Conservation (phyloP, 2,329 filamentous ascomycete species). For the Pseudogymnoascus sp. region DNA sequence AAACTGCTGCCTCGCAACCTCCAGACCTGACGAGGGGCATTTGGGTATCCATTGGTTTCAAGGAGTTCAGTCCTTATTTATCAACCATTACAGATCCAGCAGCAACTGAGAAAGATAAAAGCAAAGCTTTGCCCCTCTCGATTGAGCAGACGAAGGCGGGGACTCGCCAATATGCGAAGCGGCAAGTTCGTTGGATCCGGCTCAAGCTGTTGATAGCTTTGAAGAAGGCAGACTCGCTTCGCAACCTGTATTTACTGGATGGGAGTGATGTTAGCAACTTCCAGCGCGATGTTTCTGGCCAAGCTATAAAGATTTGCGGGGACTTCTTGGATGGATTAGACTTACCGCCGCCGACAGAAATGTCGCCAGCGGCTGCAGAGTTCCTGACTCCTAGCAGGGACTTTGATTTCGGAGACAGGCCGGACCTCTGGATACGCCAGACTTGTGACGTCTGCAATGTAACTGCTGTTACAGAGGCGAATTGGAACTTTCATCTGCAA, state of each 20-base stretch:
- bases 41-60: constrained; percentile 95
- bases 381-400: constrained; percentile 48
- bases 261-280: constrained; percentile 61
- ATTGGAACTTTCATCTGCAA: constrained; percentile 39
- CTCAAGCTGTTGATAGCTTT: constrained; percentile 69
- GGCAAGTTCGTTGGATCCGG: constrained; percentile 80
- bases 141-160: constrained; percentile 72
- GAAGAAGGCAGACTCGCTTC: constrained; percentile 40
- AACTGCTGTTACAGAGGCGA: constrained; percentile 47
- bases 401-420: constrained; percentile 34
- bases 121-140: constrained; percentile 47
- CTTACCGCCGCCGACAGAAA: constrained; percentile 37
- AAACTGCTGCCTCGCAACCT: constrained; percentile 38
- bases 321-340: constrained; percentile 51
- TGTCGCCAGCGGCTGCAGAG: constrained; percentile 50
- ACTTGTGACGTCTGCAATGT: constrained; percentile 68
- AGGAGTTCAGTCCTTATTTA: constrained; percentile 74
- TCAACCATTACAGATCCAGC: constrained; percentile 32
- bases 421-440: constrained; percentile 40
- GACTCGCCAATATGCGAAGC: constrained; percentile 79
- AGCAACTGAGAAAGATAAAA: constrained; percentile 28
- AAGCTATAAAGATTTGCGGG: constrained; percentile 53
- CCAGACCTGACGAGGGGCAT: constrained; percentile 76
- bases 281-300: constrained; percentile 51
- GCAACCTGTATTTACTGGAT: constrained; percentile 70